Percentiles rank a stretch among this genome's conserved stretches.
phyloP scores from a whole-genome alignment of 2,329 filamentous ascomycete species.

The Paecilomyces variotii region DNA sequence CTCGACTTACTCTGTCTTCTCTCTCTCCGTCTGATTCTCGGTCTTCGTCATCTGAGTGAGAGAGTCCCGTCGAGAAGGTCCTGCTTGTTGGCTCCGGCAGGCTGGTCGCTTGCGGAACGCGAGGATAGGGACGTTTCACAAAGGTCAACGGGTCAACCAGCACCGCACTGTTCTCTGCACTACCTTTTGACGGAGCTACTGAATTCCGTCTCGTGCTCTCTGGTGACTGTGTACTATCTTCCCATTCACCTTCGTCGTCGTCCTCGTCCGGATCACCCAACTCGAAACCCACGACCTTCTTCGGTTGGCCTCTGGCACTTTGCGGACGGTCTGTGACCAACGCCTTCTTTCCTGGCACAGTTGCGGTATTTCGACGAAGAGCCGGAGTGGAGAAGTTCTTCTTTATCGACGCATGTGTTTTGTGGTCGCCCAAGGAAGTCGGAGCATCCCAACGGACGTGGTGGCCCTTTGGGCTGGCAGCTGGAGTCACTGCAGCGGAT shows the following conservation, averaged over 20 bases:
- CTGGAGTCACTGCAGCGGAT: slow-evolving; percentile 36
- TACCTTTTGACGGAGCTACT: slow-evolving; percentile 27
- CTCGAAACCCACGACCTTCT: slow-evolving; percentile 41
- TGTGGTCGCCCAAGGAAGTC: slow-evolving; percentile 23
- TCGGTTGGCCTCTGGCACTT: slow-evolving; percentile 27
- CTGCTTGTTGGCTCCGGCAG: slow-evolving; percentile 29
- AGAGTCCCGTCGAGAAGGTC: slow-evolving; percentile 19
- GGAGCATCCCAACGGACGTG: slow-evolving; percentile 37
- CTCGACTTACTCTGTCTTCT: neutral
- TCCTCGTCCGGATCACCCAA: slow-evolving; percentile 37
- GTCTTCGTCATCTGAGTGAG: slow-evolving; percentile 14
- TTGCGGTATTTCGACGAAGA: slow-evolving; percentile 31
- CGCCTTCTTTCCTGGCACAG: slow-evolving; percentile 31
- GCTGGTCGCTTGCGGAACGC: slow-evolving; percentile 30
- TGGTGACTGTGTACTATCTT: slow-evolving; percentile 41
- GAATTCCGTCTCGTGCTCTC: slow-evolving; percentile 41
- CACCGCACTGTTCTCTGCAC: slow-evolving; percentile 25
- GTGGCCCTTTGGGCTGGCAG: slow-evolving; percentile 30
- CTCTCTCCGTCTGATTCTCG: slow-evolving; percentile 5
- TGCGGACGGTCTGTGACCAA: slow-evolving; percentile 25
- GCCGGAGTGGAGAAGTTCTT: slow-evolving; percentile 39
- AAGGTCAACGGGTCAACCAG: slow-evolving; percentile 33
- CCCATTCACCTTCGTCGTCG: slow-evolving; percentile 41
- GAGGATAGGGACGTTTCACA: slow-evolving; percentile 33
- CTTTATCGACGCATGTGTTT: slow-evolving; percentile 30